Base-by-base conservation (phyloP, 2,329 filamentous ascomycete species). In the Epichloe scottii region DNA sequence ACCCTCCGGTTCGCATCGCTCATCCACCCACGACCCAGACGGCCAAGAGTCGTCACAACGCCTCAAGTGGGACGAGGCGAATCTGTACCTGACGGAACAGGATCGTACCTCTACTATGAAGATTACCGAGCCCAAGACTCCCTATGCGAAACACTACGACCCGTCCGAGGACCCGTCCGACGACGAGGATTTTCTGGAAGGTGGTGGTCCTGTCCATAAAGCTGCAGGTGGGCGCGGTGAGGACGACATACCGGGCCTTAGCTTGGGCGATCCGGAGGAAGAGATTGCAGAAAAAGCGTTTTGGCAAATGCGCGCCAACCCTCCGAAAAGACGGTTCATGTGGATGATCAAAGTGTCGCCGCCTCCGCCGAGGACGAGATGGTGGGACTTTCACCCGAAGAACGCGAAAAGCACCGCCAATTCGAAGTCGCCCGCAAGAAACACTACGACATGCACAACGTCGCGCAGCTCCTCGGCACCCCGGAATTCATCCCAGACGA, bases 381-480 rank as follows among this genome's bases (percentile, higher is more conserved):
- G 61, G 64, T 70, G 21, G 77, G 77, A 37, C 66, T 82, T 62
- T 79, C 72, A 52, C 69, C 77, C 41, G 89, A 95, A 66, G 90
- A 95, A 65, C 75, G 75, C 55, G 89, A 93, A 72, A 96, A 97
- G 75, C 93, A 98, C 69, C 81, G 78, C 63, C 82, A 86, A 65
- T 98, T 98, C 66, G 90, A 96, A 71, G 77, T 87, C 71, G 77
- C 89, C 74, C 81, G 93, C 63, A 96, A 93, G 82, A 91, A 84
- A 73, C 93, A 98, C 69, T 98, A 98, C 69, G 93, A 98, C 76
- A 98, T 98, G 93, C 89, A 81, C 71, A 86, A 93, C 63, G 89
- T 96, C 53, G 95, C 93, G 62, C 80, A 84, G 62, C 71, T 97
- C 49, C 78, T 98, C 57, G 90, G 89, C 14, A 84, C 88, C 61